phyloP scores from a whole-genome alignment of 139 green algal species.

The Chlamydomonas applanata region DNA sequence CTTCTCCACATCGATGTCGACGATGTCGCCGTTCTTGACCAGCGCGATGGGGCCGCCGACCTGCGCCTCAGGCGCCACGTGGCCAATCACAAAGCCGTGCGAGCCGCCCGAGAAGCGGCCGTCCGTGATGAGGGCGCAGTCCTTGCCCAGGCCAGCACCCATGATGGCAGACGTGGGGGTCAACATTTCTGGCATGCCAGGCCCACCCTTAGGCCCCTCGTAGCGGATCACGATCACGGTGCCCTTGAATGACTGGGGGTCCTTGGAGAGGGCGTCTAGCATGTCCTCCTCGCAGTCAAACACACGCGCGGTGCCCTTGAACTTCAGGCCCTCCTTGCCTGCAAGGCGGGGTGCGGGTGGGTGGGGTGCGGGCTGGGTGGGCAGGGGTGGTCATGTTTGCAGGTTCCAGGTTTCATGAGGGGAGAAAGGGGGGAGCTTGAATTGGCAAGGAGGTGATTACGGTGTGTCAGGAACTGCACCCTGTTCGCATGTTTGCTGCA shows the following conservation, averaged over 20 bases:
- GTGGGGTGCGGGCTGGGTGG: too few relatives aligned
- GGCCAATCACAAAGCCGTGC: constrained; percentile 97
- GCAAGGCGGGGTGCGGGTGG: background rate
- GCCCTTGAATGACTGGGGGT: constrained; percentile 78
- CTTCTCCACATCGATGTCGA: constrained; percentile 86
- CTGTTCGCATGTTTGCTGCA: too few relatives aligned
- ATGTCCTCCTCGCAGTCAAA: constrained; percentile 98
- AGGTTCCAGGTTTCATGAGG: background rate
- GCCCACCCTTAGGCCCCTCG: constrained; percentile 95
- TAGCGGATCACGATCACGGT: constrained; percentile 85
- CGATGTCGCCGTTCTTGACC: constrained; percentile 87
- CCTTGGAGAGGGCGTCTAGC: constrained; percentile 77
- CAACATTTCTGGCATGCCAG: constrained; percentile 99
- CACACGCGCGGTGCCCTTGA: constrained; percentile 71
- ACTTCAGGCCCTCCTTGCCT: constrained; percentile 73
- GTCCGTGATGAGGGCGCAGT: constrained; percentile 96
- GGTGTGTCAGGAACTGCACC: too few relatives aligned
- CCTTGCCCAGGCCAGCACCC: constrained; percentile 93
- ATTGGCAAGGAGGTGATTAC: too few relatives aligned
- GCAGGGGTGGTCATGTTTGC: background rate
- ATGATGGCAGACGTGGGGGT: constrained; percentile 97
- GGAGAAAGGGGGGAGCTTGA: too few relatives aligned
- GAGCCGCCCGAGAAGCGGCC: constrained; percentile 94
- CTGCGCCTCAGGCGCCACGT: constrained; percentile 94
- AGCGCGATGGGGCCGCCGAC: constrained; percentile 90